Evolutionary conservation across 2,329 filamentous ascomycete genomes (phyloP).

Genomic region (Tolypocladium album): DNA sequence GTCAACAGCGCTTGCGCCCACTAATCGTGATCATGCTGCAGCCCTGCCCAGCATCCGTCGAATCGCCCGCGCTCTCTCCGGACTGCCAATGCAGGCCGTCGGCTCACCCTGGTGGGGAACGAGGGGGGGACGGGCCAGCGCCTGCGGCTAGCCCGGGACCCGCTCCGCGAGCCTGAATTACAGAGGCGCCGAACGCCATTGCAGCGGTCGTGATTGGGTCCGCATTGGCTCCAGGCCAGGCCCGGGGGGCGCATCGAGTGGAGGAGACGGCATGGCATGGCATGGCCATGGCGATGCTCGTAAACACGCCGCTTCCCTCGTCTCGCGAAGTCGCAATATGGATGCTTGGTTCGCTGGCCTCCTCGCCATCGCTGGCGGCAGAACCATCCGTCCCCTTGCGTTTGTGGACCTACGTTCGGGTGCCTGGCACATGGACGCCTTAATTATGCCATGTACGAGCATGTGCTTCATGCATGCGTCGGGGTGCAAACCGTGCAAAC

Average conservation of each 20-base stretch:
- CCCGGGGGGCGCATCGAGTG: neutral
- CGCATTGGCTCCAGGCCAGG: neutral
- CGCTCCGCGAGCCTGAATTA: neutral
- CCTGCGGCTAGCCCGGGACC: neutral
- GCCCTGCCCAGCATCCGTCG: neutral
- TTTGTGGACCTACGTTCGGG: neutral
- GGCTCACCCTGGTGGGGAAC: neutral
- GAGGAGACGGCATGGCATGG: neutral
- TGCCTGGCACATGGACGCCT: neutral
- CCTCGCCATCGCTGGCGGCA: neutral
- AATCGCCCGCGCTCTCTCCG: neutral
- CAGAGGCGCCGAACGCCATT: neutral
- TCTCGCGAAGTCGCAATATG: neutral
- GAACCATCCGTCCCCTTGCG: neutral
- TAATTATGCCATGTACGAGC: neutral
- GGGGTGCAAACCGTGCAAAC: neutral
- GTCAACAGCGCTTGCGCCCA: constrained; percentile 12
- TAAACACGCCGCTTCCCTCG: neutral
- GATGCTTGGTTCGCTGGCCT: neutral
- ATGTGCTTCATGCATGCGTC: constrained; percentile 1
- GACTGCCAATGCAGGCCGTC: neutral
- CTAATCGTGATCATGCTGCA: constrained; percentile 11
- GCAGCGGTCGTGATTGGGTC: neutral
- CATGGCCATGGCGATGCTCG: too few relatives aligned
- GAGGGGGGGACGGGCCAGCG: neutral